Evolutionary conservation across 805 yeast species (phyloP).

Genomic region (Aciculoconidium aculeatum): DNA sequence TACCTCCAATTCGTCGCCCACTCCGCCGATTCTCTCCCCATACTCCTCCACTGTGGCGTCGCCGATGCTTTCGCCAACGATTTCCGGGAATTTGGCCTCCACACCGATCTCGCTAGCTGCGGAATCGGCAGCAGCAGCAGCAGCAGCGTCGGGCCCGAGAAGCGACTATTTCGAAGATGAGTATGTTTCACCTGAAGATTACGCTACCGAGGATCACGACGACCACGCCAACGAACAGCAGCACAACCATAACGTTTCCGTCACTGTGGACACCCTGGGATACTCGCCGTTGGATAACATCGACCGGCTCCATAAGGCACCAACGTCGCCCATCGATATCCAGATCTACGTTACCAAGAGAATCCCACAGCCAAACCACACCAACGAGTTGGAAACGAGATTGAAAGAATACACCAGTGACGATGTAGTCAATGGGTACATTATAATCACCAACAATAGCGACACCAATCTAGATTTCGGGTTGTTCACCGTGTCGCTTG

Average conservation of each 20-base stretch:
- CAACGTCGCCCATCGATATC: conserved; percentile 40
- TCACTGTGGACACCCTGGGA: conserved; percentile 22
- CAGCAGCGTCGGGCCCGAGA: no score
- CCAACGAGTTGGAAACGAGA: conserved; percentile 40
- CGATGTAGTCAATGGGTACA: conserved; percentile 39
- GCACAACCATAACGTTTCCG: conserved; percentile 11
- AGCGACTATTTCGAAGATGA: conserved; percentile 4
- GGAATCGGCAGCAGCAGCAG: no score
- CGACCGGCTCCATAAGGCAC: conserved; percentile 41
- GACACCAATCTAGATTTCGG: conserved; percentile 39
- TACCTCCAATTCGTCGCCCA: conserved; percentile 20
- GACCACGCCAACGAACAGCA: conserved; percentile 5
- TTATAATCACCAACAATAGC: conserved; percentile 43
- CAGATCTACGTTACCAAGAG: conserved; percentile 49
- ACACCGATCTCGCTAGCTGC: no score
- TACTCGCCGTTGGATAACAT: conserved; percentile 47
- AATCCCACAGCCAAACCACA: conserved; percentile 39
- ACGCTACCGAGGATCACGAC: conserved; percentile 3
- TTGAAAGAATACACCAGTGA: conserved; percentile 38
- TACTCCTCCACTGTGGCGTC: conserved; percentile 2
- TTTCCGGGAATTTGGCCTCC: no score
- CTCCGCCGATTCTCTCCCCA: conserved; percentile 21
- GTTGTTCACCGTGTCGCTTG: conserved; percentile 28
- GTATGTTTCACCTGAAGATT: conserved; percentile 6
- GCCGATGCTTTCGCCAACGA: conserved; percentile 2